phyloP scores from a whole-genome alignment of 495 filamentous ascomycete genomes.

The Xylaria nigripes region DNA sequence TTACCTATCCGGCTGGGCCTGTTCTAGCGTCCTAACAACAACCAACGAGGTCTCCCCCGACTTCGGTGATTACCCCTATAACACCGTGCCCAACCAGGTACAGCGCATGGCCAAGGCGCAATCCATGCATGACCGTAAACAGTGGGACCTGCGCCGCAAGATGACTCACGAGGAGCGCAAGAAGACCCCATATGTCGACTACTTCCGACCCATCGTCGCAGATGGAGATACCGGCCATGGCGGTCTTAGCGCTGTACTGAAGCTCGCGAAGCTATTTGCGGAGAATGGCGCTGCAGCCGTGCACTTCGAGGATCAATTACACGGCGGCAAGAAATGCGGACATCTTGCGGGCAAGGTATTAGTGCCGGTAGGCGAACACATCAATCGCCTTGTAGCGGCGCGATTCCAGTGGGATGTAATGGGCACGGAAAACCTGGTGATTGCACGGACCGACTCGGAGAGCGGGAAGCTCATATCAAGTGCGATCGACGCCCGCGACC shows the following conservation, averaged over 20 bases:
- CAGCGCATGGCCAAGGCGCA: slow-evolving; percentile 94
- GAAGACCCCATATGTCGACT: slow-evolving; percentile 77
- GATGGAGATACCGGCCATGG: slow-evolving; percentile 96
- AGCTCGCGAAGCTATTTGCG: slow-evolving; percentile 96
- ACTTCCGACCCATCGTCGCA: slow-evolving; percentile 90
- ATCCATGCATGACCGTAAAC: slow-evolving; percentile 90
- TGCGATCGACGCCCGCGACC: slow-evolving; percentile 85
- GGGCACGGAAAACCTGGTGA: slow-evolving; percentile 88
- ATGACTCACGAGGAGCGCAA: slow-evolving; percentile 62
- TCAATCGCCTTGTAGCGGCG: slow-evolving; percentile 84
- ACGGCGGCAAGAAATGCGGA: slow-evolving; percentile 97
- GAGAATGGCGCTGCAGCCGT: slow-evolving; percentile 95
- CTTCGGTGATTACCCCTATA: slow-evolving; percentile 97
- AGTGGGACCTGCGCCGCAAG: slow-evolving; percentile 76
- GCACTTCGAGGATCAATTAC: slow-evolving; percentile 95
- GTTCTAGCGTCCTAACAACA: slow-evolving; percentile 80
- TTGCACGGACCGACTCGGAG: slow-evolving; percentile 92
- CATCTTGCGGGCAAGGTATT: slow-evolving; percentile 95
- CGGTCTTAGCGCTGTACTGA: slow-evolving; percentile 83
- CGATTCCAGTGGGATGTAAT: slow-evolving; percentile 98
- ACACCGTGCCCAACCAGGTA: slow-evolving; percentile 97
- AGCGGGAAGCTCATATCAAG: slow-evolving; percentile 84
- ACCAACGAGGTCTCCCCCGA: slow-evolving; percentile 97
- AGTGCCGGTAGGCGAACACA: slow-evolving; percentile 89
- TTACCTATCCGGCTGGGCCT: slow-evolving; percentile 96